Evolutionary conservation across 345 rosid species (phyloP).

Genomic region (Nasturtium officinale): DNA sequence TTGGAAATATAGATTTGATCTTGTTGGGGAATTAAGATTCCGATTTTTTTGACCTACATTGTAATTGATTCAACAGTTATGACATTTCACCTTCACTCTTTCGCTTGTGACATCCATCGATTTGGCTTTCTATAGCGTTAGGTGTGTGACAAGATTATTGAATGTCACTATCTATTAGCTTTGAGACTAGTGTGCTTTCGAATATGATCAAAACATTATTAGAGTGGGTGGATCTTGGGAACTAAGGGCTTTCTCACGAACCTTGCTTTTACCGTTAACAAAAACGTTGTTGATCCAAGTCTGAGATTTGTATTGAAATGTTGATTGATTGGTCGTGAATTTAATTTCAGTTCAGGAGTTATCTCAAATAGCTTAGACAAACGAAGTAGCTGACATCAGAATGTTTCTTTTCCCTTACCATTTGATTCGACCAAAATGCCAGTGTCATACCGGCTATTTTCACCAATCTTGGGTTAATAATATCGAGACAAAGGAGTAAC

Average conservation of each 20-base stretch:
- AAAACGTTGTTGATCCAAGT: neutral
- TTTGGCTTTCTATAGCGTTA: neutral
- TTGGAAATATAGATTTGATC: conserved; percentile 20
- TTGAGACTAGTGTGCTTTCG: neutral
- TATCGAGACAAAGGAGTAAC: conserved; percentile 14
- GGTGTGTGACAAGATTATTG: neutral
- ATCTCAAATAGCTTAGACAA: neutral
- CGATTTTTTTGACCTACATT: neutral
- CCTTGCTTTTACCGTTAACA: neutral
- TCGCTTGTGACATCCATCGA: conserved; percentile 1
- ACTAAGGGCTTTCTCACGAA: neutral
- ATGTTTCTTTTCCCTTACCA: neutral
- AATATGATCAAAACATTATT: neutral
- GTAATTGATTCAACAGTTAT: neutral
- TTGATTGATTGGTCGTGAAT: no score
- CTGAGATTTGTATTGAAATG: neutral
- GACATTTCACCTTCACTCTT: neutral
- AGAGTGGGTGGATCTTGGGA: neutral
- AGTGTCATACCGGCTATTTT: conserved; percentile 1
- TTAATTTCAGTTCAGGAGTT: neutral
- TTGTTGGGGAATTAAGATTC: conserved; percentile 1
- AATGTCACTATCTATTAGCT: neutral
- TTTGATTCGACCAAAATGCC: conserved; percentile 3
- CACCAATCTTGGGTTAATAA: conserved; percentile 13
- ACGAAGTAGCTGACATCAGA: neutral